phyloP scores from a whole-genome alignment of 129 eudicot genomes.

The Helichrysum umbraculigerum region DNA sequence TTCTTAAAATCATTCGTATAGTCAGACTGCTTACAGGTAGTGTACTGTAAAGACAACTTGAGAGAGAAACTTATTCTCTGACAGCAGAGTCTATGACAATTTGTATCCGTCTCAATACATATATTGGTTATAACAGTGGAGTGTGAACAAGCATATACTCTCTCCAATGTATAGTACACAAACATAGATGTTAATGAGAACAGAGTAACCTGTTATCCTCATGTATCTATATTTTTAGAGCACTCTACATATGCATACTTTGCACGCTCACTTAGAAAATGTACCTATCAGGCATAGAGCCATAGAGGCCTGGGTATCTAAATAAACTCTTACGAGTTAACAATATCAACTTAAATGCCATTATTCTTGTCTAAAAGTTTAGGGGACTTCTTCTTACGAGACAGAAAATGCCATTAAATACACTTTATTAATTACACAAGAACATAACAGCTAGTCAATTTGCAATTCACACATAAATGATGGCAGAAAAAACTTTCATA shows the following conservation, averaged over 20 bases:
- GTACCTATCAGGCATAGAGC: not conserved
- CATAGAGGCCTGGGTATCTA: not conserved
- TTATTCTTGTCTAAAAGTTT: no score
- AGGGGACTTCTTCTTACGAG: no score
- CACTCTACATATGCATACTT: not conserved
- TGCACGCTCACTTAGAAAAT: not conserved
- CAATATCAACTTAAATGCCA: no score
- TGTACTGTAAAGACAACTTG: not conserved
- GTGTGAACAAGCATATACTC: not conserved
- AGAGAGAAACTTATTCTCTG: not conserved
- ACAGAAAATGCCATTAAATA: no score
- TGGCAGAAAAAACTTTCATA: not conserved
- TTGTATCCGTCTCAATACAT: not conserved
- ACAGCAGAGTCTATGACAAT: not conserved
- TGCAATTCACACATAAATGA: not conserved
- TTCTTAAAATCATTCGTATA: not conserved
- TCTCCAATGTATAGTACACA: not conserved
- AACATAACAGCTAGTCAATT: not conserved
- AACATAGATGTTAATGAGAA: not conserved
- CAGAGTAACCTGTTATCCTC: not conserved
- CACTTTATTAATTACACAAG: not conserved
- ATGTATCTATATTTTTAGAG: not conserved
- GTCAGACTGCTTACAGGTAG: not conserved
- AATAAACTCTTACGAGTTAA: not conserved
- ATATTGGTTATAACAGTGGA: not conserved